Base-by-base conservation (phyloP, 148 eudicot genomes). In the Chenopodium quinoa region DNA sequence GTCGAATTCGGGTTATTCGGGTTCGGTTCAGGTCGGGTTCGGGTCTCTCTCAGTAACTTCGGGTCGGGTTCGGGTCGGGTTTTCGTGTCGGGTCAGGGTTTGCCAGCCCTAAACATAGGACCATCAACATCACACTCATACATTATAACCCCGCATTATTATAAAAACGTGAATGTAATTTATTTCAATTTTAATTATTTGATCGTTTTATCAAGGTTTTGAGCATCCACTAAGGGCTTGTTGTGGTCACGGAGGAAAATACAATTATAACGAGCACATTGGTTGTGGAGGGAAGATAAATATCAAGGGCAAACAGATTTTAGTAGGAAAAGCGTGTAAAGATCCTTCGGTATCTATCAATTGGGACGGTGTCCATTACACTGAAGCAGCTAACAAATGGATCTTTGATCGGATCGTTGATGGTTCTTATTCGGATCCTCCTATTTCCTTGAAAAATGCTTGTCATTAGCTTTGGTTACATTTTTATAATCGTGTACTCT, bases 161-260 rank as follows among this genome's bases (percentile, higher is more conserved):
- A 2, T 50, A 0, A 4, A 50, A 50, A 50, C 16, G 44, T 40
- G 44, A 40, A 40, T 40, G 5, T 40, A 5, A 10, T 50, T 12
- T 10, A 0, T 9, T 50, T 2, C 14, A 50, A 11, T 50, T 14
- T 12, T 50, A 47, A 6, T 52, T 52, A 1, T 56, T 56, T 56
- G 19, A 56, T 17, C 7, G 4, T 56, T 56, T 3, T 56, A 0
- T 4, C 16, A 13, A 63, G 68, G 97, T 23, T 95, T 95, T 78
- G 84, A 68, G 82, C 77, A 95, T 52, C 92, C 97, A 17, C 46
- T 95, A 74, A 80, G 73, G 80, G 94, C 97, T n/a, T 95, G 97
- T 77, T 95, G 98, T 37, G 97, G 97, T 37, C 96, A 93, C 48
- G 97, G 97, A 70, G 98, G 98, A 29, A 92, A 93, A 83, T 93